A percentile compares a stretch with the other conserved stretches of the same genome.
Conservation (phyloP, 2,329 filamentous ascomycete genomes). For the Metarhizium album region DNA sequence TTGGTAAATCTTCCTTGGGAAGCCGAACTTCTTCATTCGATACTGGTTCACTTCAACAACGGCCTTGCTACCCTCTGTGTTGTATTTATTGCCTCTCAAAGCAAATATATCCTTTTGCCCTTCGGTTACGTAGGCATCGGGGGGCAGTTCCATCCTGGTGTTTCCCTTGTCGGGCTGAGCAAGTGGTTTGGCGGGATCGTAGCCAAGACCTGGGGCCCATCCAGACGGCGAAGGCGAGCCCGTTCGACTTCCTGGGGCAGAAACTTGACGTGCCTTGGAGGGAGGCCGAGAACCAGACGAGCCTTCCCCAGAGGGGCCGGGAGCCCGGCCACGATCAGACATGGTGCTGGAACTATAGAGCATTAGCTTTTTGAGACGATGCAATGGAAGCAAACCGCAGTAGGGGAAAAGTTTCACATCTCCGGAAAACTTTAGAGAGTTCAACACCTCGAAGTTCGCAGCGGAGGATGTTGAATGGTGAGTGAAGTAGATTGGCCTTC, state of each 20-base stretch:
- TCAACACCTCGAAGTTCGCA: not conserved
- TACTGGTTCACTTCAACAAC: slow-evolving; percentile 62
- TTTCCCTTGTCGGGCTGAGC: slow-evolving; percentile 23
- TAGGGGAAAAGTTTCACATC: not conserved
- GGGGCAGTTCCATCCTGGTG: slow-evolving; percentile 45
- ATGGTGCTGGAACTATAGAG: slow-evolving; percentile 9
- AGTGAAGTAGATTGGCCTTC: not conserved
- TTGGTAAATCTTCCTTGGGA: slow-evolving; percentile 57
- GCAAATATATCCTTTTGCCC: slow-evolving; percentile 24
- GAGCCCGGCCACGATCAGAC: slow-evolving; percentile 23
- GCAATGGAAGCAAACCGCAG: not conserved
- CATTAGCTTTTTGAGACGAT: not conserved
- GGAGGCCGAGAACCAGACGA: slow-evolving; percentile 1
- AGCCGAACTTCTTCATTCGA: slow-evolving; percentile 48
- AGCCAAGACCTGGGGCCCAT: slow-evolving; percentile 25
- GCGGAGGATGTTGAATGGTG: not conserved
- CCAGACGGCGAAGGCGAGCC: slow-evolving; percentile 12
- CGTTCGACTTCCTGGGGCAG: slow-evolving; percentile 6
- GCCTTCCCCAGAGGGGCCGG: slow-evolving; percentile 8
- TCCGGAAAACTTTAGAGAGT: not conserved
- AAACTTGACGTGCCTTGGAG: not conserved
- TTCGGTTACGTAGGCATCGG: slow-evolving; percentile 40
- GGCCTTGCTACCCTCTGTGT: slow-evolving; percentile 44
- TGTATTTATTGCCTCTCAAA: slow-evolving; percentile 33
- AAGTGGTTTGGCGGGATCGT: slow-evolving; percentile 30